Conservation (phyloP, 2,329 filamentous ascomycete species). For the Teratosphaeria destructans region DNA sequence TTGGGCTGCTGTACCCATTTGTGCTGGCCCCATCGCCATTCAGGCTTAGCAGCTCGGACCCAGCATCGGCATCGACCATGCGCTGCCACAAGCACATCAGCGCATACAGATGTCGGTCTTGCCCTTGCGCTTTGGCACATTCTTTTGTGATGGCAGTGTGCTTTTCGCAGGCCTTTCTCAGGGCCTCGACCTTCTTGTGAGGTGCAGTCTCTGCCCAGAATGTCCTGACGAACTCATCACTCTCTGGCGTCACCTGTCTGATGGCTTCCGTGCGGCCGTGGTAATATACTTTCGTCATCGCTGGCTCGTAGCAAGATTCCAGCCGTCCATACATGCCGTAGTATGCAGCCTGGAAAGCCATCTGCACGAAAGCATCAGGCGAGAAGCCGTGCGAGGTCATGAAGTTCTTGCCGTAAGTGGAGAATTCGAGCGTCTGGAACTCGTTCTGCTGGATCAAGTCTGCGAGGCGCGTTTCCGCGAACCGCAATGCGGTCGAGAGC, state of each 20-base stretch:
- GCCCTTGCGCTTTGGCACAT: conserved; percentile 81
- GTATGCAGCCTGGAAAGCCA: conserved; percentile 97
- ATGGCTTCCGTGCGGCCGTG: conserved; percentile 94
- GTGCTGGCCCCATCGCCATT: conserved; percentile 42
- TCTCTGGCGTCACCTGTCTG: conserved; percentile 71
- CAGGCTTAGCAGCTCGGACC: conserved; percentile 34
- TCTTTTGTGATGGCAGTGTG: conserved; percentile 72
- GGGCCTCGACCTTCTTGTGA: conserved; percentile 72
- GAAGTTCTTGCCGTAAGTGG: conserved; percentile 88
- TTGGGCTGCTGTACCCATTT: conserved; percentile 46
- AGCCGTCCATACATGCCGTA: conserved; percentile 90
- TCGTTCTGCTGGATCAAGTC: conserved; percentile 96
- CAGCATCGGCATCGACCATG: conserved; percentile 61
- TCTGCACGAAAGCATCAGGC: conserved; percentile 93
- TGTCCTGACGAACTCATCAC: conserved; percentile 77
- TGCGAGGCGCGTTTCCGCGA: conserved; percentile 86
- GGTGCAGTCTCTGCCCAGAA: conserved; percentile 91
- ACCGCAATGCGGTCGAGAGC: conserved; percentile 79
- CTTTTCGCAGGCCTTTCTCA: conserved; percentile 72
- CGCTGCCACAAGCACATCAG: conserved; percentile 93
- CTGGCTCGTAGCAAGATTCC: conserved; percentile 93
- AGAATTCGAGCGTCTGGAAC: conserved; percentile 83
- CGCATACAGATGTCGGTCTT: conserved; percentile 87
- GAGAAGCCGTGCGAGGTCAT: conserved; percentile 97
- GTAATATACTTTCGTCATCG: conserved; percentile 92